Conservation (phyloP, 129 eudicot genomes). For the Saussurea involucrata region DNA sequence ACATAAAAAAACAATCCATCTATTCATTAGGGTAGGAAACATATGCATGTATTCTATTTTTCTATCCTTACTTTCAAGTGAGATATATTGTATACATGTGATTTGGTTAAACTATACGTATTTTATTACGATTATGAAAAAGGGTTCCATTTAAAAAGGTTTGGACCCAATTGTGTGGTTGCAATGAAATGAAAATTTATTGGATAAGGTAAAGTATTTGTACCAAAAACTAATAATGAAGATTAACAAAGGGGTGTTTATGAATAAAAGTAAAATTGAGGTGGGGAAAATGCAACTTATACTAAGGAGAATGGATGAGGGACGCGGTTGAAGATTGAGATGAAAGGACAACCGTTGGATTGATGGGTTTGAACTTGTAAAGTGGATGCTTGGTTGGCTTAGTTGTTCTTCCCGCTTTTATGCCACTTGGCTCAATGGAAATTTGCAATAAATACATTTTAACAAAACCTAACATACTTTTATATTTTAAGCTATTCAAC, state of each 20-base stretch:
- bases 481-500: too few relatives aligned
- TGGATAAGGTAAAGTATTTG: background rate
- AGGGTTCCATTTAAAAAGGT: background rate
- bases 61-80: background rate
- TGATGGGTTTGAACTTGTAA: background rate
- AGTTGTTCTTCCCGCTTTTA: conserved; percentile 14
- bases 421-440: conserved; percentile 25
- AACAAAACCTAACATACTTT: too few relatives aligned
- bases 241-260: background rate
- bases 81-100: background rate
- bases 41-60: background rate
- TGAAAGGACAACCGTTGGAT: conserved; percentile 35
- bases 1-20: background rate
- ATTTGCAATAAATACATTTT: too few relatives aligned
- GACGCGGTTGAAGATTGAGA: conserved; percentile 35
- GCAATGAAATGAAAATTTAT: background rate
- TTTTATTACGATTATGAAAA: background rate
- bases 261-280: background rate
- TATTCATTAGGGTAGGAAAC: too few relatives aligned
- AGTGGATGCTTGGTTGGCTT: conserved; percentile 32
- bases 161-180: background rate
- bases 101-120: background rate
- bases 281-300: conserved; percentile 14
- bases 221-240: background rate
- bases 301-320: background rate